Evolutionary conservation across 768 basidiomycete genomes (phyloP), one percentile per base, ranked within the genome.

Genomic region (Kockovaella imperatae): DNA sequence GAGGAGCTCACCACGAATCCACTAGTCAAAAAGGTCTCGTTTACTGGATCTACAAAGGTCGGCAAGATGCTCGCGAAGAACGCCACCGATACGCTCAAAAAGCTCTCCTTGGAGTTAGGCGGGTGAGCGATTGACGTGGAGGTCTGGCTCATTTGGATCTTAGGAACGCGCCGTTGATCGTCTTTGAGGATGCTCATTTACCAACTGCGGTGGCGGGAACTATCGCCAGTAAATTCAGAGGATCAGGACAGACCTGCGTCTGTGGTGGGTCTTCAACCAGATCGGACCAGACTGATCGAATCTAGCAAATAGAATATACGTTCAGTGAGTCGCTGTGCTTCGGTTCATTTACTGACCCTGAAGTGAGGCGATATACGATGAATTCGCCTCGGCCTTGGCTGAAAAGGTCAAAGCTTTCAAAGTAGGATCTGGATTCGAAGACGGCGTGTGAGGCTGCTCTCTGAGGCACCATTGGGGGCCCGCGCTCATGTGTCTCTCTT

Each of bases 111-210:
- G 41, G 64, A 67, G 43, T 51, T 67, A 2, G 64, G 59, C 28
- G 59, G 59, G 57, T 59, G 54, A 45, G 63, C 43, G 6, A 25
- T 11, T 15, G 17, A 17, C 13, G 35, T 24, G 14, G 18, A 38
- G 15, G 20, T 31, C n/a, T n/a, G n/a, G 17, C 3, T 18, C 20
- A 45, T 31, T 48, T 38, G 88, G 90, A 42, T 24, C 6, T 18
- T 13, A 93, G 95, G 24, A 97, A 97, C 57, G 82, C 91, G 0
- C 86, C 93, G 0, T 90, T 99, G 71, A 95, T 97, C 58, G 71
- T 99, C 5, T 97, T 99, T 68, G 86, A 89, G 54, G 95, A 97
- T 63, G 93, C 90, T 0, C 83, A 97, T 67, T 78, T 99, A 43
- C 86, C 89, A 41, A 81, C 83, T 48, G 95, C 95, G 24, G 87